Conservation (phyloP, 345 rosid genomes). For the Luvunga scandens region DNA sequence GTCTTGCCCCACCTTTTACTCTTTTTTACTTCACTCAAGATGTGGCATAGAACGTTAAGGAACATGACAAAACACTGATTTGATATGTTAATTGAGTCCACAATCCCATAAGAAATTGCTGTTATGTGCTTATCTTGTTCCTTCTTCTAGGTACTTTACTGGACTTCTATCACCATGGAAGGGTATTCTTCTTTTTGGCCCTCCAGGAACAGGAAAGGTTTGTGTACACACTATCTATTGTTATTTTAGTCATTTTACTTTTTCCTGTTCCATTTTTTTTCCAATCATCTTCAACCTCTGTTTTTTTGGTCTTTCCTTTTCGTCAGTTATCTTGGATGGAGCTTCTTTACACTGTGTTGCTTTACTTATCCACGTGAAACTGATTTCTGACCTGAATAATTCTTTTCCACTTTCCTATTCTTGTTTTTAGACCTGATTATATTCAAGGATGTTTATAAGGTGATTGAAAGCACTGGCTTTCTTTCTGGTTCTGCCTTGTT, state of each 20-base stretch:
- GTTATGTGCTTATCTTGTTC: neutral
- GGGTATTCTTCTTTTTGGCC: conserved; percentile 98
- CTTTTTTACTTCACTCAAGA: neutral
- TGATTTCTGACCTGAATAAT: neutral
- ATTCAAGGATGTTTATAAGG: neutral
- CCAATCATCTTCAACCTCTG: neutral
- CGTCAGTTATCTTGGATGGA: neutral
- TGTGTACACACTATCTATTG: conserved; percentile 10
- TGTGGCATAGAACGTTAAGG: neutral
- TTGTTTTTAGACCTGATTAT: neutral
- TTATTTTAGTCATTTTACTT: neutral
- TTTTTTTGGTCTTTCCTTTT: neutral
- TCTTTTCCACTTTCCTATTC: neutral
- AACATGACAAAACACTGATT: neutral
- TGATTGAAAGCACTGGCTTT: neutral
- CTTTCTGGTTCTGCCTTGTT: neutral
- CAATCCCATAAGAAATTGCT: neutral
- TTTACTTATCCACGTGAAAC: neutral
- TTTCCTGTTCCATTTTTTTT: neutral
- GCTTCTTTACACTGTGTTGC: neutral
- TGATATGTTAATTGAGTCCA: neutral
- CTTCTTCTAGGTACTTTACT: conserved; percentile 68
- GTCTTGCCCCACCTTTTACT: conserved; percentile 21
- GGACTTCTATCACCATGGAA: conserved; percentile 99
- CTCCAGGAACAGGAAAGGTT: conserved; percentile 99